Evolutionary conservation across 257 asterid species (phyloP).

Genomic region (Fraxinus cuspidata): DNA sequence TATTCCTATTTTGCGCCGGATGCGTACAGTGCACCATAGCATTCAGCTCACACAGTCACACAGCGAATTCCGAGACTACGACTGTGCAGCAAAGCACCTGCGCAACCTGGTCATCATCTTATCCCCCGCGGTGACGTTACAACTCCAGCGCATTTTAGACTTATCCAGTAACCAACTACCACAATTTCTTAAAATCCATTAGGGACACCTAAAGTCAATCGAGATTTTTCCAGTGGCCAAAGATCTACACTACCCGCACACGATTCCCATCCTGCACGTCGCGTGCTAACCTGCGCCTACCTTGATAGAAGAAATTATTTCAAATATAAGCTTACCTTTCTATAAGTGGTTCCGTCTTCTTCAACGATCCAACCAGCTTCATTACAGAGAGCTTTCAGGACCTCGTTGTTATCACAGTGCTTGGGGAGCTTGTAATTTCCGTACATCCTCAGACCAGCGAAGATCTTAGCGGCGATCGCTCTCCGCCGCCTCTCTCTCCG

Average conservation of each 20-base stretch:
- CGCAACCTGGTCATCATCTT: conserved; percentile 29
- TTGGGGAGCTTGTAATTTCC: conserved; percentile 91
- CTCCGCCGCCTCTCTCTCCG: conserved; percentile 92
- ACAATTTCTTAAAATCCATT: conserved; percentile 13
- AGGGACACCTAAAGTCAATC: not conserved
- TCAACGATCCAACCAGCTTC: conserved; percentile 97
- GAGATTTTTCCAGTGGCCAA: not conserved
- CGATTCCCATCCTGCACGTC: not conserved
- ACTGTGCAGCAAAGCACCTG: not conserved
- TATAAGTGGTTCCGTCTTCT: conserved; percentile 89
- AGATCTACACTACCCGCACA: conserved; percentile 27
- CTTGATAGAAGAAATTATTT: conserved; percentile 4
- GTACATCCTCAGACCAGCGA: conserved; percentile 83
- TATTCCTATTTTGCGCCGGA: conserved; percentile 42
- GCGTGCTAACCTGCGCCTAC: conserved; percentile 6
- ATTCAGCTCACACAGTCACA: not conserved
- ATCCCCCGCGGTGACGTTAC: conserved; percentile 23
- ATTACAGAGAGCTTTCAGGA: conserved; percentile 82
- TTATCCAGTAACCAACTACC: not conserved
- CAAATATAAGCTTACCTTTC: conserved; percentile 54
- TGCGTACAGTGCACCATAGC: conserved; percentile 43
- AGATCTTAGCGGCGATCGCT: conserved; percentile 96
- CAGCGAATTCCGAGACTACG: conserved; percentile 17
- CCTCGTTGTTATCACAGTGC: conserved; percentile 97
- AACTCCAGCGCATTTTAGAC: conserved; percentile 41